phyloP scores from a whole-genome alignment of 2,329 filamentous ascomycete genomes.

The Neopestalotiopsis sp. region DNA sequence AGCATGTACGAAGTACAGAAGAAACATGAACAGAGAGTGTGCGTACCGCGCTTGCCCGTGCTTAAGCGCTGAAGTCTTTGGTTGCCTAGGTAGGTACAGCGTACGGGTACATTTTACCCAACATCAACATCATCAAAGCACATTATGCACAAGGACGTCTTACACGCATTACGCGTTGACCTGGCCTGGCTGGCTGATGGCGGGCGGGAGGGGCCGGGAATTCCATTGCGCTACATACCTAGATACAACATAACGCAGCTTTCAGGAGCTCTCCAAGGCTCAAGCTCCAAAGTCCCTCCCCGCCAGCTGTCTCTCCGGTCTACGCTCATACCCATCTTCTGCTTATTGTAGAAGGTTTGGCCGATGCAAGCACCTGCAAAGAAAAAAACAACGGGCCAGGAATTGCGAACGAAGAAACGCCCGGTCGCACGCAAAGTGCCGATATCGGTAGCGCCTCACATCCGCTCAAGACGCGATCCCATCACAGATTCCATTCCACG shows the following conservation, averaged over 20 bases:
- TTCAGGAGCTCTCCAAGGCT: no score
- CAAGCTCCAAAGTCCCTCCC: not conserved
- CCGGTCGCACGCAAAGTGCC: not conserved
- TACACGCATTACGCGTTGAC: not conserved
- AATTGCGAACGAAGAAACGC: not conserved
- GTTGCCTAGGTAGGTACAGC: no score
- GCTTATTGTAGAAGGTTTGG: not conserved
- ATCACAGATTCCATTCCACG: not conserved
- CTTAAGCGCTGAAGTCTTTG: no score
- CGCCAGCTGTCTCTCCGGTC: not conserved
- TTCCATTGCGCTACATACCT: no score
- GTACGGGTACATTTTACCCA: no score
- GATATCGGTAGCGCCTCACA: not conserved
- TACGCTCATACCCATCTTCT: not conserved
- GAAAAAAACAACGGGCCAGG: not conserved
- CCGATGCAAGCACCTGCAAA: slow-evolving; percentile 1
- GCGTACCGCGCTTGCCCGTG: no score
- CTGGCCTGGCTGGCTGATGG: not conserved
- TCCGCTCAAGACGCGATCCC: not conserved
- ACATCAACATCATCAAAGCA: no score
- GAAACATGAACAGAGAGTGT: no score
- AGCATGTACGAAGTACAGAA: not conserved
- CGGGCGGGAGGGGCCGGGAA: no score
- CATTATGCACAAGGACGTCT: no score
- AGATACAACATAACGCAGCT: no score